These are phyloP conservation scores for Zasmidium angulare DNA, from an alignment of 2,329 filamentous ascomycete genomes.

Conservation along the genomic window DNA sequence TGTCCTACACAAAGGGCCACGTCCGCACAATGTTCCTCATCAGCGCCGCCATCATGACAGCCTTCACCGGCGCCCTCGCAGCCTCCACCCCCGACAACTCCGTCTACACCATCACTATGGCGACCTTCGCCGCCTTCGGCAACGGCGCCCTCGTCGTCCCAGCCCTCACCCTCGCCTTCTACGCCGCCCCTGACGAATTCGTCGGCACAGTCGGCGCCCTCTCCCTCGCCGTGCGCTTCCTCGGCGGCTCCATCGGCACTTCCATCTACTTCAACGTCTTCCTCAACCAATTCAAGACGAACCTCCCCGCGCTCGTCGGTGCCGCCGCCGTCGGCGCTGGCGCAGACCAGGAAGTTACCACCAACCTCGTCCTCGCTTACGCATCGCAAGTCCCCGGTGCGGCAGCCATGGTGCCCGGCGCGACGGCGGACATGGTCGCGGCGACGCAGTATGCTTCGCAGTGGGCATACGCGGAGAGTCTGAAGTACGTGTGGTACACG, in stretches of 20 bases:
- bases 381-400: slow-evolving; percentile 23
- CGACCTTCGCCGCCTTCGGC: slow-evolving; percentile 62
- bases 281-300: slow-evolving; percentile 45
- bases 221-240: slow-evolving; percentile 65
- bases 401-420: slow-evolving; percentile 16
- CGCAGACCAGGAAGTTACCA: slow-evolving; percentile 11
- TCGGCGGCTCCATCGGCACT: slow-evolving; percentile 61
- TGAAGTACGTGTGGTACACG: slow-evolving; percentile 26
- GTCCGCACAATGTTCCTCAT: slow-evolving; percentile 60
- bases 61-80: slow-evolving; percentile 41
- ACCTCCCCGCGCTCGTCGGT: slow-evolving; percentile 53
- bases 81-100: slow-evolving; percentile 26
- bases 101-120: slow-evolving; percentile 43
- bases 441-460: slow-evolving; percentile 24
- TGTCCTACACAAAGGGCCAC: slow-evolving; percentile 58
- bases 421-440: slow-evolving; percentile 9
- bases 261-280: slow-evolving; percentile 53
- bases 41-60: slow-evolving; percentile 64
- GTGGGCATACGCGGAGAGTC: slow-evolving; percentile 20
- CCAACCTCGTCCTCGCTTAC: slow-evolving; percentile 15
- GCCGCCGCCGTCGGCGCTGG: slow-evolving; percentile 39
- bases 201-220: slow-evolving; percentile 68
- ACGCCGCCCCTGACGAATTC: slow-evolving; percentile 61
- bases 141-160: slow-evolving; percentile 68
- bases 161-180: slow-evolving; percentile 65